These are phyloP conservation scores for Saccharomycopsis schoenii DNA, from an alignment of 805 yeast species.

Conservation along the genomic window DNA sequence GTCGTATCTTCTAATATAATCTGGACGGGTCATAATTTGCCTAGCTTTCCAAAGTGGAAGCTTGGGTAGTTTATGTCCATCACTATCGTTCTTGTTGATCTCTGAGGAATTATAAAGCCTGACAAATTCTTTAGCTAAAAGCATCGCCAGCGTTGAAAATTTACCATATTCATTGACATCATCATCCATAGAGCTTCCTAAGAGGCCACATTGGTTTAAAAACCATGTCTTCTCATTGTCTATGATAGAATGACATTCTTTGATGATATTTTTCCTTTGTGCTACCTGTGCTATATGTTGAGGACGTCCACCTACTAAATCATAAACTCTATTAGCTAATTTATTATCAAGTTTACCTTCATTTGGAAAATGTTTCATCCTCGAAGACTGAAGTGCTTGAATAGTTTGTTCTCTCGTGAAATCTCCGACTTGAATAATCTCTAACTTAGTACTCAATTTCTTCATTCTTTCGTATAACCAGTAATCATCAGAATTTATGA, in stretches of 20 bases:
- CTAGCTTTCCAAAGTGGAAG: conserved; percentile 77
- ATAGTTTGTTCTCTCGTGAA: conserved; percentile 46
- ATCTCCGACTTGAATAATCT: conserved; percentile 60
- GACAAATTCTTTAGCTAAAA: conserved; percentile 59
- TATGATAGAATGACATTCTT: conserved; percentile 59
- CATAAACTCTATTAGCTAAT: conserved; percentile 45
- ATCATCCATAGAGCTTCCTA: conserved; percentile 77
- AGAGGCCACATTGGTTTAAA: conserved; percentile 67
- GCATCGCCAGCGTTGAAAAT: conserved; percentile 65
- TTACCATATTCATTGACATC: conserved; percentile 83
- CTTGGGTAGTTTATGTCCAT: conserved; percentile 53
- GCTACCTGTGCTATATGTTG: conserved; percentile 71
- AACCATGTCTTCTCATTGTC: conserved; percentile 83
- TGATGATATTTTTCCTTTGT: conserved; percentile 42
- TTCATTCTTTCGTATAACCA: conserved; percentile 78
- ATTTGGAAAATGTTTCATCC: conserved; percentile 32
- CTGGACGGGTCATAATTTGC: conserved; percentile 79
- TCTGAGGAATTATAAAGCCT: conserved; percentile 39
- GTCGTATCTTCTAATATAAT: conserved; percentile 66
- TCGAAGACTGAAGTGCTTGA: conserved; percentile 41
- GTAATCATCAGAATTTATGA: conserved; percentile 70
- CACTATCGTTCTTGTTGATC: background rate
- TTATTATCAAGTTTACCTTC: conserved; percentile 31
- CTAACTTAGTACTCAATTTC: conserved; percentile 61
- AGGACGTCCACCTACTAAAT: conserved; percentile 74